Percentiles rank a stretch among this genome's conserved stretches.
Conservation (phyloP, 768 basidiomycete species). For the Lyophyllum decastes region DNA sequence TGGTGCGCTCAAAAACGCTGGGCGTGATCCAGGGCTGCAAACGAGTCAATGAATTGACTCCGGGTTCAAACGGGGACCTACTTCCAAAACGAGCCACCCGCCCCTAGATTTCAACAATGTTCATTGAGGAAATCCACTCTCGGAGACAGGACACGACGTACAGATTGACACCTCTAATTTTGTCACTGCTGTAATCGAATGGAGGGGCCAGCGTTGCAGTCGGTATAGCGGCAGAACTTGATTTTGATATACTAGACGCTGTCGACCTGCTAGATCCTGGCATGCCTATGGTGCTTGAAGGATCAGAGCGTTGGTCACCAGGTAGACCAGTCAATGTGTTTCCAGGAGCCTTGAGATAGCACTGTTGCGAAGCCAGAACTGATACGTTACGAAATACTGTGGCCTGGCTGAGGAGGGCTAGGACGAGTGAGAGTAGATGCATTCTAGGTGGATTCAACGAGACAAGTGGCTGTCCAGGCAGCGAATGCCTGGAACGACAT, state of each 20-base stretch:
- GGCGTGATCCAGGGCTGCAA: slow-evolving; percentile 78
- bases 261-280: slow-evolving; percentile 6
- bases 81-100: slow-evolving; percentile 67
- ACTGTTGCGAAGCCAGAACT: slow-evolving; percentile 33
- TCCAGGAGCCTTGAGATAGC: slow-evolving; percentile 14
- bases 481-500: not conserved
- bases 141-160: slow-evolving; percentile 30
- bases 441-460: slow-evolving; percentile 8
- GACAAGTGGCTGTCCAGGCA: not conserved
- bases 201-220: slow-evolving; percentile 25
- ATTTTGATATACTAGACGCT: not conserved
- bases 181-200: slow-evolving; percentile 45
- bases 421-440: slow-evolving; percentile 16
- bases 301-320: not conserved
- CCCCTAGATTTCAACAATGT: slow-evolving; percentile 36
- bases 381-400: slow-evolving; percentile 13
- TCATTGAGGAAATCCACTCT: not conserved
- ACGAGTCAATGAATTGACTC: not conserved
- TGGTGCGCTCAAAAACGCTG: slow-evolving; percentile 65
- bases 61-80: slow-evolving; percentile 18
- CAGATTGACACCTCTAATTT: slow-evolving; percentile 64
- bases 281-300: not conserved
- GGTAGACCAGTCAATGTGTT: slow-evolving; percentile 1
- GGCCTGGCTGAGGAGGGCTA: slow-evolving; percentile 23
- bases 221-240: slow-evolving; percentile 8